phyloP scores from a whole-genome alignment of 2,329 filamentous ascomycete species.

The Ceratocystis papillata region DNA sequence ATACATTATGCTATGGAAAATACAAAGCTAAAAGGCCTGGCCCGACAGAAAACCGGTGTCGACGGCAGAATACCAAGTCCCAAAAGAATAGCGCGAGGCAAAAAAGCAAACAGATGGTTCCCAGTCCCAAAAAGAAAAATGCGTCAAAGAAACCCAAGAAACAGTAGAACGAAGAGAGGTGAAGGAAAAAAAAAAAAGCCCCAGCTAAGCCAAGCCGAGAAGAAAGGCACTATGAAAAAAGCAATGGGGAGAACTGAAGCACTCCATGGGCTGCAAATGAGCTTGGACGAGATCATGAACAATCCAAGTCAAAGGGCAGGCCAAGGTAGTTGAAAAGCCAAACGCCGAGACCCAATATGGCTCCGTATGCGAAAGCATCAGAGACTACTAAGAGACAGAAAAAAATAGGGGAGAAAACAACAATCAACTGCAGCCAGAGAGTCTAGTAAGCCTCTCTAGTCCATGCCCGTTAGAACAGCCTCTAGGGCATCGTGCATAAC shows the following conservation, averaged over 20 bases:
- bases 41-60: slow-evolving; percentile 9
- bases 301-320: slow-evolving; percentile 13
- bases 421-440: background rate
- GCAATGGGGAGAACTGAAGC: background rate
- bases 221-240: background rate
- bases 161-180: background rate
- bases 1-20: background rate
- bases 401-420: slow-evolving; percentile 7
- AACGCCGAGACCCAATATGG: slow-evolving; percentile 1
- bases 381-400: background rate
- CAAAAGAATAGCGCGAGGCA: background rate
- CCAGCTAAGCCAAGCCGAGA: background rate
- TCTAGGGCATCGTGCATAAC: slow-evolving; percentile 52
- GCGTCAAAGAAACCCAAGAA: background rate
- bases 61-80: slow-evolving; percentile 7
- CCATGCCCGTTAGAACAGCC: slow-evolving; percentile 45
- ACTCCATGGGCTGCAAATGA: background rate
- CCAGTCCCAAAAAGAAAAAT: slow-evolving; percentile 6
- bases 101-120: background rate
- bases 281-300: slow-evolving; percentile 21
- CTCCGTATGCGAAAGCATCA: background rate
- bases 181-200: background rate
- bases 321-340: background rate
- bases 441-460: slow-evolving; percentile 17
- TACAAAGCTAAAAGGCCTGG: slow-evolving; percentile 3